A percentile compares a stretch with the other conserved stretches of the same genome.
These are phyloP conservation scores for Neonectria sp. DNA, from an alignment of 2,329 filamentous ascomycete species.

Conservation along the genomic window DNA sequence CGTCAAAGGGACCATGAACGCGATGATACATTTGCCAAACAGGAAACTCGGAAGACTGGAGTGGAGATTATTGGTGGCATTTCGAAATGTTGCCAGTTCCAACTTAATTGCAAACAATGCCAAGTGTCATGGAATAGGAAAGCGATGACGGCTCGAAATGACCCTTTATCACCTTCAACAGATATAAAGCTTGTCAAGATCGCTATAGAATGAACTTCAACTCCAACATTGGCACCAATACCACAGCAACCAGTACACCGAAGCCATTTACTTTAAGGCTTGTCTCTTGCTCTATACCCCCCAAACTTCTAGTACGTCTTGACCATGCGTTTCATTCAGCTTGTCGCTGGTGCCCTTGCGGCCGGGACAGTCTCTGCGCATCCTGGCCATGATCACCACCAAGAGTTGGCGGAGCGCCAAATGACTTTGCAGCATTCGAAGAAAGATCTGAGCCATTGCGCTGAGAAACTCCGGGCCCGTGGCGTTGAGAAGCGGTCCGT, in stretches of 20 bases:
- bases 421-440: slow-evolving; percentile 9
- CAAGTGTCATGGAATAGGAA: slow-evolving; percentile 4
- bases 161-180: background rate
- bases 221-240: background rate
- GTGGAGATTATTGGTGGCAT: background rate
- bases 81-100: background rate
- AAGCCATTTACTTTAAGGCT: background rate
- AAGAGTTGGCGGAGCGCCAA: slow-evolving; percentile 12
- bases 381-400: slow-evolving; percentile 17
- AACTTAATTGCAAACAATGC: background rate
- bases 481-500: slow-evolving; percentile 17
- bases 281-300: background rate
- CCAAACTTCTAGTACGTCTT: background rate
- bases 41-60: slow-evolving; percentile 2
- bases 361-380: slow-evolving; percentile 11
- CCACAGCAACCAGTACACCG: background rate
- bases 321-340: slow-evolving; percentile 11
- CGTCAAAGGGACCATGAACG: background rate
- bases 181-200: slow-evolving; percentile 1
- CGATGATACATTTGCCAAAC: background rate
- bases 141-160: background rate
- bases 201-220: background rate
- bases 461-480: slow-evolving; percentile 17
- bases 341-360: slow-evolving; percentile 15
- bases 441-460: slow-evolving; percentile 21